Evolutionary conservation across 106 monocot species (phyloP), one percentile per base, ranked within the genome.

Genomic region (Dioscorea zingiberensis): DNA sequence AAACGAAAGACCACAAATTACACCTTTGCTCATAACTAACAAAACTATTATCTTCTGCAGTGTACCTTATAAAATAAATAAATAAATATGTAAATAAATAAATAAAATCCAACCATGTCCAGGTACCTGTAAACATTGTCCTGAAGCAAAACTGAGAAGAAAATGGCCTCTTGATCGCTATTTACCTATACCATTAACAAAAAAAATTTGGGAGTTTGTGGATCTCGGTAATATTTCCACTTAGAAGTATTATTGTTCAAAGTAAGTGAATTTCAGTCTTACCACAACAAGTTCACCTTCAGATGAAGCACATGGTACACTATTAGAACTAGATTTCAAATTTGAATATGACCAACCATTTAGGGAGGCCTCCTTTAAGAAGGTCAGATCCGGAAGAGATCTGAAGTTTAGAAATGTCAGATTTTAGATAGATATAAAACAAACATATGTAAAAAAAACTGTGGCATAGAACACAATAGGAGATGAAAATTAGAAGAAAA

Each of bases 281-380:
- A 87, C 92, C 72, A 82, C 27, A 60, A 93, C 48, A 44, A 93
- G 57, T 72, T 93, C 85, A 62, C 92, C 92, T 60, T 84, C 85
- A 80, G 77, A 63, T 60, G 92, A 87, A 67, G 74, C 60, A 28
- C 84, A 80, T 51, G 87, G 49, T 64, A 30, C 55, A 60, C 59
- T 47, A 71, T 69, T 75, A 47, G 67, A 25, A 47, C 29, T 25
- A 55, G 76, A 63, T 51, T 69, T 69, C 62, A 64, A 14, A 48
- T 22, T 54, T 59, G 79, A 62, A 79, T 55, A 64, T 68, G 48
- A 64, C 45, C 84, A 77, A 23, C 85, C 78, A 69, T 79, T 76
- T 22, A 88, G 19, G 44, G 69, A 72, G 26, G 72, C 30, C 59
- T 85, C 90, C 66, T 83, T 80, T 63, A 90, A 65, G 57, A 90